Percentiles rank a stretch among this genome's conserved stretches.
These are phyloP conservation scores for Starmerella sirachaensis DNA, from an alignment of 805 yeast species.

Conservation along the genomic window DNA sequence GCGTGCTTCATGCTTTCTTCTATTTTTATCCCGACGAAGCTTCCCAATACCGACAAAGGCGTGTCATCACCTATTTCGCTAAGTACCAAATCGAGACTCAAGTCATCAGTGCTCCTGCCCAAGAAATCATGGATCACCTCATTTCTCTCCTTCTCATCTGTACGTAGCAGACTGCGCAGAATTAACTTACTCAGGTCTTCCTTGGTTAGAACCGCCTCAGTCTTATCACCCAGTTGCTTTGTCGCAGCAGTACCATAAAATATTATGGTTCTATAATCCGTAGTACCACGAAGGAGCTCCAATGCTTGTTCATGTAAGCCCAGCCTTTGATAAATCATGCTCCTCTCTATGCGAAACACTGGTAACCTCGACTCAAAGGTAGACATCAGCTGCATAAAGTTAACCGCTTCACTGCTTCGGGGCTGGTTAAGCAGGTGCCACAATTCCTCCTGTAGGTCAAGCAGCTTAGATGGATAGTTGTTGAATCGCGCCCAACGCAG, in stretches of 20 bases:
- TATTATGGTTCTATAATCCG: slow-evolving; percentile 29
- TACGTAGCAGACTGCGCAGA: slow-evolving; percentile 4
- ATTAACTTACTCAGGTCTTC: slow-evolving; percentile 7
- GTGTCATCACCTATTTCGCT: background rate
- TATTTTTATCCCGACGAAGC: background rate
- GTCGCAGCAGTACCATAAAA: slow-evolving; percentile 17
- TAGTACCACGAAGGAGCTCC: slow-evolving; percentile 24
- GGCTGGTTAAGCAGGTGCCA: slow-evolving; percentile 11
- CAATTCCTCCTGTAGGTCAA: slow-evolving; percentile 14
- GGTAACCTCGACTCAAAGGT: slow-evolving; percentile 22
- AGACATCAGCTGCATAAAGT: slow-evolving; percentile 18
- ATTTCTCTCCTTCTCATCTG: background rate
- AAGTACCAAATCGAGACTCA: slow-evolving; percentile 6
- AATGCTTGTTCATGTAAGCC: slow-evolving; percentile 28
- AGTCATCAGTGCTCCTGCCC: background rate
- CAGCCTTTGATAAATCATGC: slow-evolving; percentile 25
- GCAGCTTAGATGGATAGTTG: slow-evolving; percentile 11
- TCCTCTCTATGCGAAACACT: slow-evolving; percentile 27
- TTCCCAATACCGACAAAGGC: slow-evolving; percentile 9
- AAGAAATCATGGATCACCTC: slow-evolving; percentile 10
- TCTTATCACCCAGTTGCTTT: background rate
- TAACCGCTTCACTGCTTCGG: slow-evolving; percentile 8
- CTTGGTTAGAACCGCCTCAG: too few relatives aligned
- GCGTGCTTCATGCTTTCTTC: background rate
- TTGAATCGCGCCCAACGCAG: background rate